Percentiles rank a stretch among this genome's conserved stretches.
Evolutionary conservation across 225 moss, liverwort and hornwort genomes (phyloP).

Genomic region (Marchantia paleacea): DNA sequence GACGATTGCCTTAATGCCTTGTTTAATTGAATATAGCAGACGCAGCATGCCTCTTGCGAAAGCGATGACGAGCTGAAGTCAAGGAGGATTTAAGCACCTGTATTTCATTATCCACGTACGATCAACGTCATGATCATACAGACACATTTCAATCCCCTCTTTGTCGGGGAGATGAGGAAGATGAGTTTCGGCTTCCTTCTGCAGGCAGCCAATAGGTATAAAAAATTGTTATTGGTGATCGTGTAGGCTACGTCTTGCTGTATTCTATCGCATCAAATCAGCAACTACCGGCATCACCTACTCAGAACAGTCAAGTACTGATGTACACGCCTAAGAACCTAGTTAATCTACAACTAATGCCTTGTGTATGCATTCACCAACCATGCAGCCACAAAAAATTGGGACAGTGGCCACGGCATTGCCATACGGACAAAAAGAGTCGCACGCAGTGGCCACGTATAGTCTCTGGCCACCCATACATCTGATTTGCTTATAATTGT

Average conservation of each 20-base stretch:
- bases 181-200: constrained; percentile 50
- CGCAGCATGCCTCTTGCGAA: not conserved
- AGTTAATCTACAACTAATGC: not conserved
- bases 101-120: constrained; percentile 51
- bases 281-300: not conserved
- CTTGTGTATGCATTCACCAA: not conserved
- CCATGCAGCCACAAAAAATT: constrained; percentile 1
- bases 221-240: not conserved
- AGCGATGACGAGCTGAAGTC: not conserved
- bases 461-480: not conserved
- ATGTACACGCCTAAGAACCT: not conserved
- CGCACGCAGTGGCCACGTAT: not conserved
- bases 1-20: not conserved
- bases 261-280: not conserved
- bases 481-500: not conserved
- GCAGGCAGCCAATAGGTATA: not conserved
- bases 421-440: not conserved
- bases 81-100: constrained; percentile 22
- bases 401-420: not conserved
- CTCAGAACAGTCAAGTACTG: not conserved
- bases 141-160: constrained; percentile 45
- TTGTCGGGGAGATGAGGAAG: constrained; percentile 49
- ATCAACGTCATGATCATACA: constrained; percentile 42
- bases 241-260: not conserved
- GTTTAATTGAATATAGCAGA: not conserved